Base-by-base conservation (phyloP, 2,329 filamentous ascomycete species). In the Fusarium algeriense region DNA sequence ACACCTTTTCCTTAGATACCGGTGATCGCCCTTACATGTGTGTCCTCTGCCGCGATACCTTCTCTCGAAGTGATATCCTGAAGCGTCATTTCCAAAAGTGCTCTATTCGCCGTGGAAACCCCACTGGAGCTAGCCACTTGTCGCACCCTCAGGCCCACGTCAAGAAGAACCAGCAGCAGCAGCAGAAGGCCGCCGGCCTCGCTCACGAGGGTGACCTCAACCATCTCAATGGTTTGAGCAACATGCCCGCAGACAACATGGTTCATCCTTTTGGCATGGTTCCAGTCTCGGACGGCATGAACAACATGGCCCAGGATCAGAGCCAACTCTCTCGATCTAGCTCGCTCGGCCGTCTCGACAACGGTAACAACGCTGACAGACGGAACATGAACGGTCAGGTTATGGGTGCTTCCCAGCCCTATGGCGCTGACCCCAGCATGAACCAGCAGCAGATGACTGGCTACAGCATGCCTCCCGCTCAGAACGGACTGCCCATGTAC, bases 71-170 rank as follows among this genome's bases (percentile, higher is more conserved):
- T 87, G 96, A 99, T 80, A 98, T 99, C 73, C 85, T 99, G 78
- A 99, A 99, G 87, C 93, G 96, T 73, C 96, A 99, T 84, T 99
- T 98, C 84, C 95, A 98, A 83, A 99, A 99, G 86, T 99, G 96
- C 85, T 98, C 96, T 41, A 94, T 98, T 73, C 91, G 96, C 77
- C 92, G 96, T 80, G 96, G 96, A 64, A 98, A 98, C 83, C 95
- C 96, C 59, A 97, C 94, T 19, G 95, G 95, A 76, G 94, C 94
- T 70, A 97, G 93, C 79, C 96, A 99, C 84, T 83, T 99, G 82
- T 97, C 95, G 75, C 94, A 98, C 83, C 93, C 94, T 38, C 93
- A 95, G 82, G 92, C 93, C 72, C 93, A 97, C 82, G 87, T 96
- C 78, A 95, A 94, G 86, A 95, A 94, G 84, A 87, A 89, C 76